Conservation (phyloP, 768 basidiomycete species). For the Agaricus blazei region DNA sequence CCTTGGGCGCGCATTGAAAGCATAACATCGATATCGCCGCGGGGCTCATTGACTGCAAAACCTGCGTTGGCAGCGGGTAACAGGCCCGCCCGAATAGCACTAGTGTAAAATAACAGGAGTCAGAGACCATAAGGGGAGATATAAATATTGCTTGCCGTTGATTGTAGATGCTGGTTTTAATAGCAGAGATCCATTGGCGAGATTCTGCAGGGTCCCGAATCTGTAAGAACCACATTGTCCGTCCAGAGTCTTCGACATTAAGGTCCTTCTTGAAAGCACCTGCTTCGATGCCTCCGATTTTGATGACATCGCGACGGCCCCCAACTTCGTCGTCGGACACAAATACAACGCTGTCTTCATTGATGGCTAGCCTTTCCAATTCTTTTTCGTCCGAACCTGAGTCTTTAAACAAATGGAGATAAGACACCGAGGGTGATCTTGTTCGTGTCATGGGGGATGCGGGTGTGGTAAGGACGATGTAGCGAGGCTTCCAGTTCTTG, state of each 20-base stretch:
- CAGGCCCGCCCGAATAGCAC: conserved; percentile 67
- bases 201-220: conserved; percentile 56
- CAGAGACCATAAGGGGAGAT: conserved; percentile 1
- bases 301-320: conserved; percentile 50
- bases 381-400: conserved; percentile 56
- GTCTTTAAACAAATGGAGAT: conserved; percentile 74
- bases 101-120: conserved; percentile 20
- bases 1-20: conserved; percentile 72
- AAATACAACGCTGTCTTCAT: conserved; percentile 71
- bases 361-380: conserved; percentile 70
- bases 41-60: conserved; percentile 50
- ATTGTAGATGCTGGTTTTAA: conserved; percentile 67
- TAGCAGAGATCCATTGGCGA: conserved; percentile 70
- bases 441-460: conserved; percentile 29
- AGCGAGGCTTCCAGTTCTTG: conserved; percentile 67
- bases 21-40: conserved; percentile 82
- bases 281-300: conserved; percentile 61
- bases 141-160: conserved; percentile 46
- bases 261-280: conserved; percentile 41
- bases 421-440: conserved; percentile 39
- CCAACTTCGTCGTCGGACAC: conserved; percentile 57
- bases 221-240: conserved; percentile 68
- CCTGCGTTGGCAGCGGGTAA: conserved; percentile 32
- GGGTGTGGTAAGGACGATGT: conserved; percentile 54
- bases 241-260: conserved; percentile 42